Conservation (phyloP, 2,329 filamentous ascomycete species). For the Colletotrichum sp. region DNA sequence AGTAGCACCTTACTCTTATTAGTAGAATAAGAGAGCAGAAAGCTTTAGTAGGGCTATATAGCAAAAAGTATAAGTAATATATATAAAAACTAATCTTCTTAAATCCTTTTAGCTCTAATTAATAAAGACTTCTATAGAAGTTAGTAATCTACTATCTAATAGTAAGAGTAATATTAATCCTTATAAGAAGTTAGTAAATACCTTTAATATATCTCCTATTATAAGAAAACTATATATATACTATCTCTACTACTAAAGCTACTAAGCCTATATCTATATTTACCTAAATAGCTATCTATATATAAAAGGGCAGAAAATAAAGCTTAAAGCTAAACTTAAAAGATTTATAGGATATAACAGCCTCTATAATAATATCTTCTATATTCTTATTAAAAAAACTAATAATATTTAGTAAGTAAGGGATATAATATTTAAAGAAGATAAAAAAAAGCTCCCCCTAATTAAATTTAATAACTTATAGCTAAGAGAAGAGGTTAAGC, state of each 20-base stretch:
- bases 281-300: neutral
- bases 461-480: neutral
- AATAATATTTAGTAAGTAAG: neutral
- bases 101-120: too few species aligned
- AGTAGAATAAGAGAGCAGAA: too few species aligned
- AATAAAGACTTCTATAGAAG: too few species aligned
- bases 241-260: neutral
- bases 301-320: neutral
- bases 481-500: neutral
- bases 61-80: too few species aligned
- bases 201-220: too few species aligned
- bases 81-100: too few species aligned
- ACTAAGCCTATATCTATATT: neutral
- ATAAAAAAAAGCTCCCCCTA: neutral
- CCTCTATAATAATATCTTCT: neutral
- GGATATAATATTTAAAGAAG: neutral
- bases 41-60: too few species aligned
- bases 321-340: neutral
- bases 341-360: neutral
- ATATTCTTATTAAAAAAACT: neutral
- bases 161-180: too few species aligned
- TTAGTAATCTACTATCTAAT: too few species aligned
- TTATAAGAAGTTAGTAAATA: too few species aligned
- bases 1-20: too few species aligned
- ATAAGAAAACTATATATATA: too few species aligned